Evolutionary conservation across 805 yeast species (phyloP).

Genomic region (Pichia insulana): DNA sequence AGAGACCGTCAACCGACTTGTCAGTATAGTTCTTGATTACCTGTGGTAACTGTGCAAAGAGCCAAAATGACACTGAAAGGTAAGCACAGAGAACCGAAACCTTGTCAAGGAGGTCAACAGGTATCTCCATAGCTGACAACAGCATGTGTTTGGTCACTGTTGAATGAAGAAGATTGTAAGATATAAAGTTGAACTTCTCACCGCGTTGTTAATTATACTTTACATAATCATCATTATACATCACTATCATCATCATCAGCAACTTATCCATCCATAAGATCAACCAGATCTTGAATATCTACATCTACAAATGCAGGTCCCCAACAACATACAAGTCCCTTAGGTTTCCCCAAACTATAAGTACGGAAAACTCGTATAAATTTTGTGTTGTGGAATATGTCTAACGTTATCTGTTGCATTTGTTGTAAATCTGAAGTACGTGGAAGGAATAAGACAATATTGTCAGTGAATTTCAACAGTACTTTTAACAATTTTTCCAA

Average conservation of each 20-base stretch:
- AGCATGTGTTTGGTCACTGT: too few species aligned
- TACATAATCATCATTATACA: too few species aligned
- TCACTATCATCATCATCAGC: too few species aligned
- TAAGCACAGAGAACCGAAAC: conserved; percentile 26
- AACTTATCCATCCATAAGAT: too few species aligned
- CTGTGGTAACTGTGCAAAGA: conserved; percentile 70
- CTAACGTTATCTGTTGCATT: conserved; percentile 37
- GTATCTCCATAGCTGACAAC: neutral
- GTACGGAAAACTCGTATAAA: conserved; percentile 8
- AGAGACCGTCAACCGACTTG: conserved; percentile 61
- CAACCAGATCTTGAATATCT: conserved; percentile 1
- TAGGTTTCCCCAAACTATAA: conserved; percentile 29
- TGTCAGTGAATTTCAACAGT: conserved; percentile 33
- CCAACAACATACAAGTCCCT: conserved; percentile 55
- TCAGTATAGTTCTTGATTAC: conserved; percentile 47
- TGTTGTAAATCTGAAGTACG: conserved; percentile 46
- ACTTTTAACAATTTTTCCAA: conserved; percentile 35
- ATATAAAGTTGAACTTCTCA: neutral
- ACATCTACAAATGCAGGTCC: conserved; percentile 36
- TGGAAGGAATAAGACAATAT: conserved; percentile 55
- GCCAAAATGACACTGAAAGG: conserved; percentile 50
- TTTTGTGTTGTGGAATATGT: conserved; percentile 32
- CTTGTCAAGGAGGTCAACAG: neutral
- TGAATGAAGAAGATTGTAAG: too few species aligned
- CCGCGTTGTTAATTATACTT: too few species aligned